Evolutionary conservation across 1,139 yeast species (phyloP).

Genomic region (Diutina siamensis): DNA sequence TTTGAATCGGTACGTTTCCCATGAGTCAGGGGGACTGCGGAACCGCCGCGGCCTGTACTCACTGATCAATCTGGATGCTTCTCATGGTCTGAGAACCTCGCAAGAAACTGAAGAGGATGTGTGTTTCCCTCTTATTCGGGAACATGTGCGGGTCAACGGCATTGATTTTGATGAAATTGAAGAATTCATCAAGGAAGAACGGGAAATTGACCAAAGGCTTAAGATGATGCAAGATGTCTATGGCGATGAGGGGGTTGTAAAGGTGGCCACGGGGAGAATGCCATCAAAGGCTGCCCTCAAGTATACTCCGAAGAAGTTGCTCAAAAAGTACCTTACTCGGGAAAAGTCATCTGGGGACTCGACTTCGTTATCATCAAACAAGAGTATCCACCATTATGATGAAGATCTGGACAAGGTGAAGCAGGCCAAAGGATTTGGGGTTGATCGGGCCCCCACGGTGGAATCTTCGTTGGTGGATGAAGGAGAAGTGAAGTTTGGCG

Average conservation of each 20-base stretch:
- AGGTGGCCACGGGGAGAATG: not conserved
- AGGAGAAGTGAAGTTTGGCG: constrained; percentile 6
- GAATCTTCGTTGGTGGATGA: not conserved
- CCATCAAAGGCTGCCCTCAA: constrained; percentile 29
- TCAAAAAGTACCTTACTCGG: constrained; percentile 8
- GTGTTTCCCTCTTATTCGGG: constrained; percentile 86
- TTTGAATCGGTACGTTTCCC: not conserved
- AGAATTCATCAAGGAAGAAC: constrained; percentile 52
- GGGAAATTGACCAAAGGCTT: constrained; percentile 7
- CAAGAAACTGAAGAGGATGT: constrained; percentile 95
- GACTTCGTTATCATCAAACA: not conserved
- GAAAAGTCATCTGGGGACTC: not conserved
- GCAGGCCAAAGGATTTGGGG: not conserved
- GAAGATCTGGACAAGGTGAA: not conserved
- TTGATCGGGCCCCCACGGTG: not conserved
- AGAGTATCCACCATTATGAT: not conserved
- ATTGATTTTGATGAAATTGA: constrained; percentile 74
- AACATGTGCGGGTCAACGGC: constrained; percentile 34
- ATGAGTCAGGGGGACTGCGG: not conserved
- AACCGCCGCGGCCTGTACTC: constrained; percentile 1
- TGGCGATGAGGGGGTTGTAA: not conserved
- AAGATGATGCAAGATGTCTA: not conserved
- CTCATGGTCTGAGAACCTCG: constrained; percentile 61
- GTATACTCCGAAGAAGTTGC: constrained; percentile 42
- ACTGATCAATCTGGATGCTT: constrained; percentile 45